Conservation (phyloP, 306 rosid genomes). For the Vigna nakashimae region DNA sequence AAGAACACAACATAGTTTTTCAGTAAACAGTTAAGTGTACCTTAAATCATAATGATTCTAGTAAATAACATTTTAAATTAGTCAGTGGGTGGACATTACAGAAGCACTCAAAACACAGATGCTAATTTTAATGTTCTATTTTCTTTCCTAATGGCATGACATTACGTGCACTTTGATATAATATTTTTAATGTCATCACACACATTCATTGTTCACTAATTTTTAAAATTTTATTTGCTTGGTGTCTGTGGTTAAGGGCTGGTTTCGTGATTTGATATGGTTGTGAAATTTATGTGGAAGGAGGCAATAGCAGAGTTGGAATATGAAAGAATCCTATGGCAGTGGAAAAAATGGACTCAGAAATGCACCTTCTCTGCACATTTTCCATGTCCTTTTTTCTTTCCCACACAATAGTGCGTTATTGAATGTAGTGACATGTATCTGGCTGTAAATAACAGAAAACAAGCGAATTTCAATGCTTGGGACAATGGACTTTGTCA, state of each 20-base stretch:
- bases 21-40: neutral
- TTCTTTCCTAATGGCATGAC: slow-evolving; percentile 2
- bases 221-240: no score
- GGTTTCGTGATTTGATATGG: neutral
- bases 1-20: no score
- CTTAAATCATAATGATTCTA: neutral
- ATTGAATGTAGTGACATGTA: slow-evolving; percentile 39
- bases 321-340: neutral
- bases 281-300: neutral
- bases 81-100: neutral
- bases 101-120: neutral
- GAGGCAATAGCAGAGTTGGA: no score
- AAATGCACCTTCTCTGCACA: slow-evolving; percentile 14
- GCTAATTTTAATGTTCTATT: neutral
- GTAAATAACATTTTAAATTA: neutral
- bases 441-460: neutral
- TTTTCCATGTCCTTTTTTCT: slow-evolving; percentile 1
- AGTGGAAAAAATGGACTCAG: slow-evolving; percentile 3
- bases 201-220: neutral
- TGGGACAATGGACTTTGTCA: slow-evolving; percentile 8
- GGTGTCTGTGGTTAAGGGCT: neutral
- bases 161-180: neutral
- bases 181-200: neutral
- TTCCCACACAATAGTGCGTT: slow-evolving; percentile 11
- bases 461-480: neutral